These are phyloP conservation scores for Metschnikowia lochheadii DNA, from an alignment of 805 yeast genomes.

Conservation along the genomic window DNA sequence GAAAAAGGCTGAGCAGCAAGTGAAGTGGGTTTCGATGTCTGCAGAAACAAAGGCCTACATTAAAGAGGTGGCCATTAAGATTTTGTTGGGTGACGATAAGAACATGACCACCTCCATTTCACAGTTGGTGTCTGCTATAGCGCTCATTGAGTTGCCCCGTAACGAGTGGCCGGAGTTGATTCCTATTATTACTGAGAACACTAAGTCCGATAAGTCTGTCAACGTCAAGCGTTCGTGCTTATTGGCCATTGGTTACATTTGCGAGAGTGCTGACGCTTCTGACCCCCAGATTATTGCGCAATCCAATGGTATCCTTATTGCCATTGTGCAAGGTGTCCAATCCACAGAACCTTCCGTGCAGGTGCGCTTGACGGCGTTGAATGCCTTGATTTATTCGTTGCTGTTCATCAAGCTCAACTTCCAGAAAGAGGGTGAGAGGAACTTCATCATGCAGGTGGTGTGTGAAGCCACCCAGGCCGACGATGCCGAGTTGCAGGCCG, in stretches of 20 bases:
- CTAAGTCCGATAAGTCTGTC: slow-evolving; percentile 72
- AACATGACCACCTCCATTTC: slow-evolving; percentile 87
- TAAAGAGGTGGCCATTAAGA: slow-evolving; percentile 54
- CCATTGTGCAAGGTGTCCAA: slow-evolving; percentile 96
- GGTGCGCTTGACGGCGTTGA: slow-evolving; percentile 86
- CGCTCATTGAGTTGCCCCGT: slow-evolving; percentile 89
- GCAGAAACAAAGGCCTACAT: slow-evolving; percentile 53
- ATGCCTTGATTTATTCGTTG: slow-evolving; percentile 86
- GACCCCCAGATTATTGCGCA: slow-evolving; percentile 75
- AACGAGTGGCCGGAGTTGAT: slow-evolving; percentile 87
- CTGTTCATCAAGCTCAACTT: slow-evolving; percentile 87
- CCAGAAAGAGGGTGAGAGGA: slow-evolving; percentile 90
- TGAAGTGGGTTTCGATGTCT: slow-evolving; percentile 71
- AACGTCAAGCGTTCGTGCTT: slow-evolving; percentile 83
- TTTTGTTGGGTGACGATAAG: slow-evolving; percentile 62
- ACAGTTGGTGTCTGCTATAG: slow-evolving; percentile 93
- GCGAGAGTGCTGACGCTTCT: slow-evolving; percentile 87
- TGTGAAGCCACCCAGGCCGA: slow-evolving; percentile 97
- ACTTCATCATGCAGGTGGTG: slow-evolving; percentile 96
- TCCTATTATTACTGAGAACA: slow-evolving; percentile 78
- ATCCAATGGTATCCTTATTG: slow-evolving; percentile 87
- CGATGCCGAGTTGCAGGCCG: slow-evolving; percentile 78
- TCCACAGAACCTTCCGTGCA: slow-evolving; percentile 65
- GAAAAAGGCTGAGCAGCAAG: slow-evolving; percentile 55
- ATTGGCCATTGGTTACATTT: slow-evolving; percentile 89